Percentiles rank a stretch among this genome's conserved stretches.
These are phyloP conservation scores for Triticum aestivum DNA, from an alignment of 176 grass and related monocot species.

Conservation along the genomic window DNA sequence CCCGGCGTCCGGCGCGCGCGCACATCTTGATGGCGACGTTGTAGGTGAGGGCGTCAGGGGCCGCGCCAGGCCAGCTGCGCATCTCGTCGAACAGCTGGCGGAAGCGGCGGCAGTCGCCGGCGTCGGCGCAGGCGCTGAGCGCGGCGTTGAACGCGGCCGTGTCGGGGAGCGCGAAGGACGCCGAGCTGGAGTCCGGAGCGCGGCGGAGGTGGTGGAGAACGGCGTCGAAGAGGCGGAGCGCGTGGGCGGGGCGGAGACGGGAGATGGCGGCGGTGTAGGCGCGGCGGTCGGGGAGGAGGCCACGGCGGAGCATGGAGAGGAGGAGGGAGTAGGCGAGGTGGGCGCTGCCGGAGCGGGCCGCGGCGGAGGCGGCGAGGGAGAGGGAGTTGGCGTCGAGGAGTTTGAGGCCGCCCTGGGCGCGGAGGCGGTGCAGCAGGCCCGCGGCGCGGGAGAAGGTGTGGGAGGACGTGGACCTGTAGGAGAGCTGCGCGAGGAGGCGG, in stretches of 20 bases:
- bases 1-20: conserved; percentile 58
- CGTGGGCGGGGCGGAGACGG: conserved; percentile 46
- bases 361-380: conserved; percentile 65
- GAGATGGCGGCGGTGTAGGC: conserved; percentile 75
- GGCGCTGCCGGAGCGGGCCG: conserved; percentile 43
- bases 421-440: conserved; percentile 53
- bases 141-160: conserved; percentile 78
- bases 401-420: conserved; percentile 38
- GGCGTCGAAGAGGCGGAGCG: conserved; percentile 68
- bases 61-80: conserved; percentile 21
- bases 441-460: conserved; percentile 52
- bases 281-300: conserved; percentile 70
- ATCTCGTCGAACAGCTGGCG: conserved; percentile 70
- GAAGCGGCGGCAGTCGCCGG: conserved; percentile 57
- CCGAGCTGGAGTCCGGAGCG: background rate
- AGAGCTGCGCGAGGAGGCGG: conserved; percentile 83
- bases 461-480: conserved; percentile 27
- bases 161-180: conserved; percentile 50
- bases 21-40: conserved; percentile 87
- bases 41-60: conserved; percentile 71
- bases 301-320: conserved; percentile 60
- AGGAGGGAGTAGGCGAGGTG: conserved; percentile 54
- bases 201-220: conserved; percentile 53
- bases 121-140: conserved; percentile 75
- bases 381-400: conserved; percentile 79